Conservation (phyloP, 441 rosid species). For the Gossypium davidsonii region DNA sequence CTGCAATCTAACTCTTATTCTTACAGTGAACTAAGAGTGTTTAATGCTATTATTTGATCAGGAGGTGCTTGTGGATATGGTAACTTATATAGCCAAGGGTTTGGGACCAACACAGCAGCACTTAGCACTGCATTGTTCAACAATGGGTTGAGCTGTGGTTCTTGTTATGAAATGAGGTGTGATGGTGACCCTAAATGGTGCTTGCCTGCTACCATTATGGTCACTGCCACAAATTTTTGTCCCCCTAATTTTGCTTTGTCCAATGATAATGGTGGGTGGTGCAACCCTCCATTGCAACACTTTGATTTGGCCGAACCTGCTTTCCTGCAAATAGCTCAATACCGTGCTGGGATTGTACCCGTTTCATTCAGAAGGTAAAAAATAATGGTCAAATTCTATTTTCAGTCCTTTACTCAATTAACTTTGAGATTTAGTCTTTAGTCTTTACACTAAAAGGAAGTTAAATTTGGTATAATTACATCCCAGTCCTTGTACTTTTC, state of each 20-base stretch:
- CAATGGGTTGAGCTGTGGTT: slow-evolving; percentile 81
- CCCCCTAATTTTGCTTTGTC: slow-evolving; percentile 74
- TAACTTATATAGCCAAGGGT: slow-evolving; percentile 81
- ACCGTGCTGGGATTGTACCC: slow-evolving; percentile 84
- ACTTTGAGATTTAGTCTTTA: too few relatives aligned
- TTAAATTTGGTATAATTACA: too few relatives aligned
- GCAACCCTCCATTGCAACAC: slow-evolving; percentile 87
- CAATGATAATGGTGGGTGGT: slow-evolving; percentile 91
- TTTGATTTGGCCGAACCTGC: slow-evolving; percentile 90
- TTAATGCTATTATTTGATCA: slow-evolving; percentile 20
- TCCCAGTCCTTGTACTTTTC: too few relatives aligned
- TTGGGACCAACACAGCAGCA: slow-evolving; percentile 90
- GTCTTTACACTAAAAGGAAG: too few relatives aligned
- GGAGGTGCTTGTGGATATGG: slow-evolving; percentile 99
- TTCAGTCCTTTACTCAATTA: too few relatives aligned
- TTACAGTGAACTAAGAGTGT: too few relatives aligned
- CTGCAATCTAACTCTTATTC: too few relatives aligned
- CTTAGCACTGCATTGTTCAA: slow-evolving; percentile 85
- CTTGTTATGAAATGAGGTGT: slow-evolving; percentile 87
- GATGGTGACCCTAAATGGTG: slow-evolving; percentile 75
- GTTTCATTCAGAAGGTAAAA: slow-evolving; percentile 71
- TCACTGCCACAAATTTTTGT: slow-evolving; percentile 89
- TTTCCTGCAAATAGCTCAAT: slow-evolving; percentile 78
- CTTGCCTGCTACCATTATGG: slow-evolving; percentile 58
- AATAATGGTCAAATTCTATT: background rate